phyloP scores from a whole-genome alignment of 768 basidiomycete species.

The Auriscalpium vulgare region DNA sequence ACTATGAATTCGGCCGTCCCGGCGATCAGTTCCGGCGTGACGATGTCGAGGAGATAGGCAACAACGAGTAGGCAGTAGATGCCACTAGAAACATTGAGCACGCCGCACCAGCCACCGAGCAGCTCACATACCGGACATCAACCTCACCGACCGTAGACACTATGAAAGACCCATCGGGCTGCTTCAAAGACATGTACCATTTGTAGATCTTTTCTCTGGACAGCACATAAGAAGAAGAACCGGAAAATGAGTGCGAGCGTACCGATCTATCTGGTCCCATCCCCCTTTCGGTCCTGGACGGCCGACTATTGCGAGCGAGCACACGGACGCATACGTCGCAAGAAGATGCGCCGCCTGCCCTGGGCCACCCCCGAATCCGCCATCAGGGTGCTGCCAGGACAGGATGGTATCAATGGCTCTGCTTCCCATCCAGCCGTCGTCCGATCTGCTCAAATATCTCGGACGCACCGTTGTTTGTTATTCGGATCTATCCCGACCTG shows the following conservation, averaged over 20 bases:
- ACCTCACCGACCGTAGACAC: slow-evolving; percentile 86
- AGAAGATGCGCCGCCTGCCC: slow-evolving; percentile 84
- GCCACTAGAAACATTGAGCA: slow-evolving; percentile 42
- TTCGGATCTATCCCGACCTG: slow-evolving; percentile 73
- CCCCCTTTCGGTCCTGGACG: slow-evolving; percentile 64
- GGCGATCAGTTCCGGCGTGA: slow-evolving; percentile 81
- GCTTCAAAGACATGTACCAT: slow-evolving; percentile 89
- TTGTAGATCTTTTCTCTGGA: slow-evolving; percentile 66
- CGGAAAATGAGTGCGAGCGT: slow-evolving; percentile 12
- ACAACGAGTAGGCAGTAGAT: slow-evolving; percentile 87
- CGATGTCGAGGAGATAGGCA: slow-evolving; percentile 73
- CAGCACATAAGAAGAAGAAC: neutral
- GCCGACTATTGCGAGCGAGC: slow-evolving; percentile 76
- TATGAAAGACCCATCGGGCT: slow-evolving; percentile 87
- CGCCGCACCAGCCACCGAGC: neutral
- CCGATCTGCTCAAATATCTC: slow-evolving; percentile 1
- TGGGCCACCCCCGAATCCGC: slow-evolving; percentile 90
- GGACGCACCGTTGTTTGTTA: slow-evolving; percentile 62
- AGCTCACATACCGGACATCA: slow-evolving; percentile 69
- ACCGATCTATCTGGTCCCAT: slow-evolving; percentile 86
- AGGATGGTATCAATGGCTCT: slow-evolving; percentile 80
- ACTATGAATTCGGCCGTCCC: slow-evolving; percentile 75
- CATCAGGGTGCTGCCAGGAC: slow-evolving; percentile 74
- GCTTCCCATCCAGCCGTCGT: neutral
- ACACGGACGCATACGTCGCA: slow-evolving; percentile 85